Evolutionary conservation across 495 filamentous ascomycete species (phyloP).

Genomic region (Penicillium coprophilum): DNA sequence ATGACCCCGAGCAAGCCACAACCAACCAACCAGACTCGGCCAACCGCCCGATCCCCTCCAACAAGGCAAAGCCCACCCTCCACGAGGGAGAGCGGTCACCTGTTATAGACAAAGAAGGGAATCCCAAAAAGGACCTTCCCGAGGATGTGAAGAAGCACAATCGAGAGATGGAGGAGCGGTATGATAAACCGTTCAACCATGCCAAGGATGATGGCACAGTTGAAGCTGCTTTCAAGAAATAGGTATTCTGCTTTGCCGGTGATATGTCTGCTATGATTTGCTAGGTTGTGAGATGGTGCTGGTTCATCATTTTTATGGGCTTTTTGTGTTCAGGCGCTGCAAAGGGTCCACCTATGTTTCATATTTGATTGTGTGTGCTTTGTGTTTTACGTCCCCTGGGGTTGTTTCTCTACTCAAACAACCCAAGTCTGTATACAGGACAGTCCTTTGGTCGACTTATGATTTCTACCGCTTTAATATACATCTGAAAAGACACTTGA

Average conservation of each 20-base stretch:
- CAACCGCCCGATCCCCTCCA: constrained; percentile 35
- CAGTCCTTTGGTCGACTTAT: too few relatives aligned
- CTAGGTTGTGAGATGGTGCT: neutral
- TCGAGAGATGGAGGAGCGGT: constrained; percentile 34
- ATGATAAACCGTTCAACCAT: constrained; percentile 42
- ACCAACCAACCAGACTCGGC: neutral
- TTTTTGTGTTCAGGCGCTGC: neutral
- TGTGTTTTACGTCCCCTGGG: neutral
- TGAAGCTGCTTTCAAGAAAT: constrained; percentile 22
- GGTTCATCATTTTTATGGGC: neutral
- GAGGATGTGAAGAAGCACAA: constrained; percentile 45
- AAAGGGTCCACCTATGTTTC: neutral
- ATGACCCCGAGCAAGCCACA: neutral
- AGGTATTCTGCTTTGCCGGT: neutral
- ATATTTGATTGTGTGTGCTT: neutral
- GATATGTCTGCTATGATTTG: neutral
- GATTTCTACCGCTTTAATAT: too few relatives aligned
- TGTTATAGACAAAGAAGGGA: constrained; percentile 34
- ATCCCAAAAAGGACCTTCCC: constrained; percentile 29
- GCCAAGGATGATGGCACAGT: constrained; percentile 36
- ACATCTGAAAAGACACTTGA: too few relatives aligned
- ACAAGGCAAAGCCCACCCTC: constrained; percentile 41
- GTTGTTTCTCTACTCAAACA: neutral
- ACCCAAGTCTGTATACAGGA: too few relatives aligned
- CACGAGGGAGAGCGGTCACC: constrained; percentile 33